phyloP scores from a whole-genome alignment of 257 asterid genomes.

The Solanum arcanum region DNA sequence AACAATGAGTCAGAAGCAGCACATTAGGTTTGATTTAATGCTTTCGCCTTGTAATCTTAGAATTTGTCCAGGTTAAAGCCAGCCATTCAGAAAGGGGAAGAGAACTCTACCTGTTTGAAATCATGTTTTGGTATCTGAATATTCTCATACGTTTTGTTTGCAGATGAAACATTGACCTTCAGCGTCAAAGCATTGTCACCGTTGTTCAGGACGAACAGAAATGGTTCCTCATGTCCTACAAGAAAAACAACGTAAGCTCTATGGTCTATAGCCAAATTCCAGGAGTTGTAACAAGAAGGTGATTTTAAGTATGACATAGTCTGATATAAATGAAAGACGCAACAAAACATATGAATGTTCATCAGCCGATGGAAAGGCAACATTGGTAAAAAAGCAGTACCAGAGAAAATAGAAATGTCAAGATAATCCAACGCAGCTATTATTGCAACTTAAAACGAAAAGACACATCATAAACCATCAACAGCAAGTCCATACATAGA shows the following conservation, averaged over 20 bases:
- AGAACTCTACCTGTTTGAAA: slow-evolving; percentile 31
- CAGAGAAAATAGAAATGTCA: background rate
- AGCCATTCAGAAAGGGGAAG: background rate
- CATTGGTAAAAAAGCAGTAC: background rate
- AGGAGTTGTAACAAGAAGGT: background rate
- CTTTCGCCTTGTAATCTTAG: background rate
- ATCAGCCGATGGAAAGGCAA: background rate
- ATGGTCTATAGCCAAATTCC: background rate
- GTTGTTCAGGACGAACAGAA: slow-evolving; percentile 11
- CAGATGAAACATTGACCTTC: slow-evolving; percentile 11
- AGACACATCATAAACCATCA: background rate
- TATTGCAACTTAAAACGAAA: background rate
- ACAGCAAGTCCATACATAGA: background rate
- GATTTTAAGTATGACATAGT: background rate
- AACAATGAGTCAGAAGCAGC: background rate
- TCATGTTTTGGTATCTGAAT: slow-evolving; percentile 20
- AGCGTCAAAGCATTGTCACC: slow-evolving; percentile 8
- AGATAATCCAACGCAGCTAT: background rate
- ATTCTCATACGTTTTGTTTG: background rate
- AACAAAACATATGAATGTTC: background rate
- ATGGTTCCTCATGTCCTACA: slow-evolving; percentile 9
- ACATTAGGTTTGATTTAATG: background rate
- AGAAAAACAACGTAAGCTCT: background rate
- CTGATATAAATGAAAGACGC: background rate
- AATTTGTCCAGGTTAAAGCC: background rate